Conservation (phyloP, 108 stramenopile species). For the Fistulifera solaris region DNA sequence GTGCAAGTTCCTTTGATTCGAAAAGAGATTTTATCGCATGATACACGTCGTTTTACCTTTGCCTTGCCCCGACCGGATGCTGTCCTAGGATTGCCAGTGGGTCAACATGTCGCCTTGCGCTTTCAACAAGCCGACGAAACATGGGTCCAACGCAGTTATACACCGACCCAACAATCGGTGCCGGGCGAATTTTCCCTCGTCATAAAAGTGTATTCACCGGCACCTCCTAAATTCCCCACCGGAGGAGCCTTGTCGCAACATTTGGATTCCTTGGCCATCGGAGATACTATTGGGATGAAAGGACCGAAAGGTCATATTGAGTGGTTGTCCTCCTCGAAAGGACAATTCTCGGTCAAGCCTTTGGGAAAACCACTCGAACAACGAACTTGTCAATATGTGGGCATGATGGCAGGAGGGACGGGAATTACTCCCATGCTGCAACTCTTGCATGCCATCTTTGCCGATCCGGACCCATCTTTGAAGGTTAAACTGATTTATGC, state of each 20-base stretch:
- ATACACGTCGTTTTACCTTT: slow-evolving; percentile 91
- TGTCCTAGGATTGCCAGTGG: slow-evolving; percentile 88
- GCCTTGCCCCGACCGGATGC: slow-evolving; percentile 52
- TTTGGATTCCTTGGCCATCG: slow-evolving; percentile 82
- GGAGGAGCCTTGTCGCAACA: slow-evolving; percentile 97
- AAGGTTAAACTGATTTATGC: slow-evolving; percentile 78
- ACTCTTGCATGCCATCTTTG: slow-evolving; percentile 62
- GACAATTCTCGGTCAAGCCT: slow-evolving; percentile 60
- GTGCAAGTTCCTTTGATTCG: slow-evolving; percentile 56
- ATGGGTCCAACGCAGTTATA: slow-evolving; percentile 76
- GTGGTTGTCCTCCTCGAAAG: slow-evolving; percentile 41
- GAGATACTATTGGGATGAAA: slow-evolving; percentile 80
- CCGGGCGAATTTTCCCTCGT: slow-evolving; percentile 80
- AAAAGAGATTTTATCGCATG: slow-evolving; percentile 82
- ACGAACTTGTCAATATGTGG: slow-evolving; percentile 58
- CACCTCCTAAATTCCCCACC: slow-evolving; percentile 89
- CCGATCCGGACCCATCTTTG: slow-evolving; percentile 34
- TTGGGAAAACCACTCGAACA: slow-evolving; percentile 54
- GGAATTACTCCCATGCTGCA: slow-evolving; percentile 98
- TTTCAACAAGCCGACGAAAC: slow-evolving; percentile 67
- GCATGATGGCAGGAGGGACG: slow-evolving; percentile 98
- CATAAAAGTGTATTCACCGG: slow-evolving; percentile 89
- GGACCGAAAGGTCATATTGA: slow-evolving; percentile 85
- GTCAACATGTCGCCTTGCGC: slow-evolving; percentile 91
- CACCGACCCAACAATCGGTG: slow-evolving; percentile 63